Evolutionary conservation across 345 rosid genomes (phyloP).

Genomic region (Brassica juncea): DNA sequence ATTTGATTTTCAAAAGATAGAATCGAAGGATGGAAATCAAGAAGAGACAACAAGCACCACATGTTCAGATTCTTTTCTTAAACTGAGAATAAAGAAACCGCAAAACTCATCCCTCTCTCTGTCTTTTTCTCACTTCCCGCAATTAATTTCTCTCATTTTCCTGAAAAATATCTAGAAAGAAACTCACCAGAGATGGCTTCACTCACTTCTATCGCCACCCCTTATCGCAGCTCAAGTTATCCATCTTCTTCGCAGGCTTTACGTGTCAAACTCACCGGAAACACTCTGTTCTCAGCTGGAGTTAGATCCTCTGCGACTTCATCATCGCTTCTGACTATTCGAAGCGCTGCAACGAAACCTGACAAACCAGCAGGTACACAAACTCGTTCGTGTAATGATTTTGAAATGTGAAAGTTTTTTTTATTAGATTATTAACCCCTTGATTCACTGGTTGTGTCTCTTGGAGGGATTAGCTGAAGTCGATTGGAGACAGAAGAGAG

Average conservation of each 20-base stretch:
- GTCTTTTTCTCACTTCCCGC: constrained; percentile 10
- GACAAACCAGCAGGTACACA: constrained; percentile 83
- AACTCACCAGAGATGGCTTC: constrained; percentile 51
- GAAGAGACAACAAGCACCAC: constrained; percentile 30
- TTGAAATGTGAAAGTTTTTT: background rate
- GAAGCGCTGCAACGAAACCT: constrained; percentile 70
- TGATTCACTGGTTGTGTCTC: constrained; percentile 26
- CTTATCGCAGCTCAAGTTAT: constrained; percentile 27
- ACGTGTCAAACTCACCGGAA: constrained; percentile 33
- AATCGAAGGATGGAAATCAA: constrained; percentile 21
- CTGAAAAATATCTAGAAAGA: constrained; percentile 1
- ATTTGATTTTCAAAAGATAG: constrained; percentile 10
- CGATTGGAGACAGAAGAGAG: constrained; percentile 92
- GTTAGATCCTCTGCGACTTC: constrained; percentile 24
- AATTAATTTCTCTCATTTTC: constrained; percentile 30
- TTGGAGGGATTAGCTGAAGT: constrained; percentile 83
- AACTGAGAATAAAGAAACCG: background rate
- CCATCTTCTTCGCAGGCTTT: constrained; percentile 44
- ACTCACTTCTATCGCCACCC: constrained; percentile 51
- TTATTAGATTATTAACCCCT: constrained; percentile 5
- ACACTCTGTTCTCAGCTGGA: constrained; percentile 39
- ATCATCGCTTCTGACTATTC: constrained; percentile 44
- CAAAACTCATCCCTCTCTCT: background rate
- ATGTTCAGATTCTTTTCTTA: constrained; percentile 33
- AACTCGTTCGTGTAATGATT: background rate